phyloP scores from a whole-genome alignment of 1,139 yeast species.

The Starmera stellimalicola region DNA sequence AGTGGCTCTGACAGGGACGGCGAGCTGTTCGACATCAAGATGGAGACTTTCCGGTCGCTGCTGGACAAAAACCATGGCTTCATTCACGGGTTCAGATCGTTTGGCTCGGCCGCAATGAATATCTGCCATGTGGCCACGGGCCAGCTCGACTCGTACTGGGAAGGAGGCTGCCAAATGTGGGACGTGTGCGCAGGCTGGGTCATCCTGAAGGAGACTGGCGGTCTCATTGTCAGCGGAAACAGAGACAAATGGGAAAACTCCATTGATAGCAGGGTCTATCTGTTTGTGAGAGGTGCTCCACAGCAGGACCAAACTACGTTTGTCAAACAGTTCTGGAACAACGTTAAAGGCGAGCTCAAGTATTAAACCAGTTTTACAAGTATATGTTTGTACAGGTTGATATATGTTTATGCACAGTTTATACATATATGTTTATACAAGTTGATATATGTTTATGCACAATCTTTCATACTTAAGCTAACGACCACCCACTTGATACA shows the following conservation, averaged over 20 bases:
- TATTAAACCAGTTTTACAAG: too few relatives aligned
- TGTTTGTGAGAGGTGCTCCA: constrained; percentile 44
- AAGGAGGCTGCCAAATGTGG: constrained; percentile 57
- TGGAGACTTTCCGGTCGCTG: constrained; percentile 35
- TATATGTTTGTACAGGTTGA: constrained; percentile 1
- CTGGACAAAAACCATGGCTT: constrained; percentile 38
- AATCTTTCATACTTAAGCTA: too few relatives aligned
- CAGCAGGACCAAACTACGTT: constrained; percentile 32
- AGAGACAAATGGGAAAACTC: constrained; percentile 36
- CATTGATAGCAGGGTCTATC: constrained; percentile 40
- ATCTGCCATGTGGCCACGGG: constrained; percentile 48
- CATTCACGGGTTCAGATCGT: constrained; percentile 47
- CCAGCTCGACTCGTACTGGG: constrained; percentile 49
- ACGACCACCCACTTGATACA: background rate
- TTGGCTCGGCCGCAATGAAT: constrained; percentile 56
- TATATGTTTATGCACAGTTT: background rate
- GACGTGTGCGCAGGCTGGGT: constrained; percentile 63
- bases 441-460: background rate
- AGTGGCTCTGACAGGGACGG: constrained; percentile 53
- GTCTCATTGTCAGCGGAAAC: constrained; percentile 42
- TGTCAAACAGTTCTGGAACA: constrained; percentile 38
- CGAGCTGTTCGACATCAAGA: constrained; percentile 36
- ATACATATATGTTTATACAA: background rate
- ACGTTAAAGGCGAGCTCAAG: constrained; percentile 33
- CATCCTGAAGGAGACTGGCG: constrained; percentile 49